phyloP scores from a whole-genome alignment of 768 basidiomycete genomes.

The Mycena amicta region DNA sequence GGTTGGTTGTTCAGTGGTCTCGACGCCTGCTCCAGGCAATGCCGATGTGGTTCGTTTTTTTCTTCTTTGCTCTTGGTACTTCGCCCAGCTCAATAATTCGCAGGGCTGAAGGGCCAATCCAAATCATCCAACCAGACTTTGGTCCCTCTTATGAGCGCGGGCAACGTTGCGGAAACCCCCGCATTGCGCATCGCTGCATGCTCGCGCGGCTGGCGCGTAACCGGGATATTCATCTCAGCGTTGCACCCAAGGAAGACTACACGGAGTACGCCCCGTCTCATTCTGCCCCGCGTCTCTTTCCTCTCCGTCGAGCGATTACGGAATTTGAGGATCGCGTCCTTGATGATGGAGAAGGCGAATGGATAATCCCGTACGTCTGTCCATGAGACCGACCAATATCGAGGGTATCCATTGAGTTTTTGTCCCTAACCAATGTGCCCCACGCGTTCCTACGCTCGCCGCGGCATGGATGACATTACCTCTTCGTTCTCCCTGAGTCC shows the following conservation, averaged over 20 bases:
- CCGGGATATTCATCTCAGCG: constrained; percentile 6
- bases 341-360: constrained; percentile 13
- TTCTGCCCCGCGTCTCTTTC: constrained; percentile 1
- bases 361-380: constrained; percentile 3
- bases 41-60: background rate
- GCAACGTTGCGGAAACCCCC: constrained; percentile 2
- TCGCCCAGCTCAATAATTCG: background rate
- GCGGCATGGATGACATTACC: no score
- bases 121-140: constrained; percentile 2
- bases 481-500: no score
- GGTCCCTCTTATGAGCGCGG: background rate
- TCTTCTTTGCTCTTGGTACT: background rate
- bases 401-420: background rate
- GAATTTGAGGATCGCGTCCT: constrained; percentile 12
- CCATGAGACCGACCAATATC: constrained; percentile 1
- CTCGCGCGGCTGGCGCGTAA: constrained; percentile 10
- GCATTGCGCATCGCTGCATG: background rate
- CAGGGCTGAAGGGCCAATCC: background rate
- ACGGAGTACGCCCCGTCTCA: constrained; percentile 1
- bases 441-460: no score
- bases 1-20: constrained; percentile 1
- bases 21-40: background rate
- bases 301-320: constrained; percentile 10
- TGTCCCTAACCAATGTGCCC: background rate
- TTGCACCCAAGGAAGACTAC: constrained; percentile 6